phyloP scores from a whole-genome alignment of 495 filamentous ascomycete species.

The Aspergillus mulundensis region DNA sequence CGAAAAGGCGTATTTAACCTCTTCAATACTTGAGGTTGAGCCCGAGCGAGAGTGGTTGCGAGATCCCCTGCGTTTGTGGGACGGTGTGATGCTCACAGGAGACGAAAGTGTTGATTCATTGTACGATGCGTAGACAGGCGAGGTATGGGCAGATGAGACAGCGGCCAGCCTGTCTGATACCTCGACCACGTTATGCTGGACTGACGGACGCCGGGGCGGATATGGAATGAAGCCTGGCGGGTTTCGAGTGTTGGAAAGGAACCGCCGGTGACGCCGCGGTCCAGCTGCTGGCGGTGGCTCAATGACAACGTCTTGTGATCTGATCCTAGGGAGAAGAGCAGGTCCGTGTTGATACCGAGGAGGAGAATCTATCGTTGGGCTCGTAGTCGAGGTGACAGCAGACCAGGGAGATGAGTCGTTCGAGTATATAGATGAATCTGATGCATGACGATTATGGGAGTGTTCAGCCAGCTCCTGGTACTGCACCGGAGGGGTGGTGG shows the following conservation, averaged over 20 bases:
- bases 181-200: conserved; percentile 60
- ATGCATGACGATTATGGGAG: conserved; percentile 42
- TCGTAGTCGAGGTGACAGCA: conserved; percentile 66
- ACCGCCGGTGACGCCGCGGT: conserved; percentile 48
- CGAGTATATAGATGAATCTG: conserved; percentile 51
- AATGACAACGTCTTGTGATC: conserved; percentile 76
- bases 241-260: conserved; percentile 55
- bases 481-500: conserved; percentile 43
- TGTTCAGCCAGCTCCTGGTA: conserved; percentile 30
- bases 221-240: conserved; percentile 44
- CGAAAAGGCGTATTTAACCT: conserved; percentile 68
- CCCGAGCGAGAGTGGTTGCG: conserved; percentile 54
- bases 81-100: conserved; percentile 57
- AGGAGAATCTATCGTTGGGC: conserved; percentile 65
- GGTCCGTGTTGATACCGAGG: conserved; percentile 73
- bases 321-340: conserved; percentile 79
- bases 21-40: conserved; percentile 62
- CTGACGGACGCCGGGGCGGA: conserved; percentile 31
- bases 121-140: conserved; percentile 35
- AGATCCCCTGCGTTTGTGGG: conserved; percentile 42
- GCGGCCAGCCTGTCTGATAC: conserved; percentile 56
- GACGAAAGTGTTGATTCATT: conserved; percentile 50
- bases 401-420: conserved; percentile 76
- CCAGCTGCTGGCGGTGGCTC: conserved; percentile 44
- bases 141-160: conserved; percentile 48